Percentiles rank a stretch among this genome's conserved stretches.
phyloP scores from a whole-genome alignment of 148 eudicot genomes.

The Rhododendron griersonianum region DNA sequence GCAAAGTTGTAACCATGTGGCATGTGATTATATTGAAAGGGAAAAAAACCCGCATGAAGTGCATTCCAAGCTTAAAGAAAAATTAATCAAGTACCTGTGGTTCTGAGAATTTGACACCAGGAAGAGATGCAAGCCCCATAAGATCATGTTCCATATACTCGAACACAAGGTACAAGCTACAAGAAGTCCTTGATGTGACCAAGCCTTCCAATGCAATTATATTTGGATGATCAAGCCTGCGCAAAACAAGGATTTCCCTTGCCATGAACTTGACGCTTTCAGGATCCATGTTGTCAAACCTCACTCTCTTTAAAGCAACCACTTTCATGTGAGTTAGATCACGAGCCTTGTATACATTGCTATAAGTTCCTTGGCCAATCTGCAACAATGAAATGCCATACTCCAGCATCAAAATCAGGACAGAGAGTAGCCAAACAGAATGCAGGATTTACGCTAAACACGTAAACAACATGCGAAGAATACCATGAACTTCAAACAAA shows the following conservation, averaged over 20 bases:
- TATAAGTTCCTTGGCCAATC: slow-evolving; percentile 98
- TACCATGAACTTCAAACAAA: not conserved
- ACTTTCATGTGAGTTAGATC: slow-evolving; percentile 52
- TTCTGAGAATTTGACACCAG: slow-evolving; percentile 74
- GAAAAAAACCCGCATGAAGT: not conserved
- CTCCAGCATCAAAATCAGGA: slow-evolving; percentile 19
- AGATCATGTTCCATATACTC: slow-evolving; percentile 97
- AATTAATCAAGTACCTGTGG: slow-evolving; percentile 55
- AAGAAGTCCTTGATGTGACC: slow-evolving; percentile 57
- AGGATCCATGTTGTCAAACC: slow-evolving; percentile 73
- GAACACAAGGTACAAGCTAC: slow-evolving; percentile 71
- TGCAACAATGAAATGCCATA: slow-evolving; percentile 37
- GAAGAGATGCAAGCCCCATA: slow-evolving; percentile 76
- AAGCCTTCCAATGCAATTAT: slow-evolving; percentile 76
- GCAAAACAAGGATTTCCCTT: slow-evolving; percentile 77
- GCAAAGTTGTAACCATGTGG: not conserved
- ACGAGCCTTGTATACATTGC: slow-evolving; percentile 86
- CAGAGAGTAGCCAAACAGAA: not conserved
- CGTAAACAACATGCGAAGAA: not conserved
- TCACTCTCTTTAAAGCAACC: slow-evolving; percentile 86
- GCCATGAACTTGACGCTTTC: slow-evolving; percentile 93
- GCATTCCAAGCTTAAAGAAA: not conserved
- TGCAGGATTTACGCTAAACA: not conserved
- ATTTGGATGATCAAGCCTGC: slow-evolving; percentile 89
- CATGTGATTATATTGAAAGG: not conserved